Conservation (phyloP, 2,329 filamentous ascomycete genomes). For the Ascosphaera apis region DNA sequence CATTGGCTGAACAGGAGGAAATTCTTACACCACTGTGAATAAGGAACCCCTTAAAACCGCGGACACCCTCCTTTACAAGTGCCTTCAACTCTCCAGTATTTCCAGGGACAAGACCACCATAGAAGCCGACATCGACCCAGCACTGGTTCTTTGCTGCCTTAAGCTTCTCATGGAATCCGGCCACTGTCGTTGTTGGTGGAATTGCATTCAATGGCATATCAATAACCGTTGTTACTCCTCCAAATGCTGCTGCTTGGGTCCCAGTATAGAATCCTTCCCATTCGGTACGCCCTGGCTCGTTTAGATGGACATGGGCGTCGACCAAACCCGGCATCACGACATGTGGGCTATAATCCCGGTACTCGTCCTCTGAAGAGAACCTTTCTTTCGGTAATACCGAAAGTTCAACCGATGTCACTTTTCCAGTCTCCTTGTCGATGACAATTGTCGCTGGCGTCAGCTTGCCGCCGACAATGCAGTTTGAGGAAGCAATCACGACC, state of each 20-base stretch:
- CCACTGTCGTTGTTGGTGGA: slow-evolving; percentile 77
- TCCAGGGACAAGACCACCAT: slow-evolving; percentile 80
- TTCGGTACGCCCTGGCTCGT: slow-evolving; percentile 88
- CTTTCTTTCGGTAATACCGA: slow-evolving; percentile 48
- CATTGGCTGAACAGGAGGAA: slow-evolving; percentile 1
- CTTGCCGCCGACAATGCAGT: slow-evolving; percentile 55
- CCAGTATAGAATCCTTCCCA: slow-evolving; percentile 98
- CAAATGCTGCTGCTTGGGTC: slow-evolving; percentile 78
- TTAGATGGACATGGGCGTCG: slow-evolving; percentile 92
- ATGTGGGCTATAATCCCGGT: slow-evolving; percentile 65
- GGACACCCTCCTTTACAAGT: slow-evolving; percentile 63
- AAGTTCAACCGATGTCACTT: slow-evolving; percentile 55
- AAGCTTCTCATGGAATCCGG: slow-evolving; percentile 63
- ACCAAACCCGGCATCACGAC: slow-evolving; percentile 78
- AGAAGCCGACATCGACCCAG: slow-evolving; percentile 98
- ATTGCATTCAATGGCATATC: slow-evolving; percentile 98
- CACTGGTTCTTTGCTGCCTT: slow-evolving; percentile 66
- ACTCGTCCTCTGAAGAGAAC: slow-evolving; percentile 50
- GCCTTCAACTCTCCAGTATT: slow-evolving; percentile 60
- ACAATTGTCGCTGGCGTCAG: slow-evolving; percentile 66
- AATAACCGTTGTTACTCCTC: slow-evolving; percentile 86
- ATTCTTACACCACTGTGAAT: slow-evolving; percentile 77
- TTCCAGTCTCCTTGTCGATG: slow-evolving; percentile 56
- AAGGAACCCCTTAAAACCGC: slow-evolving; percentile 93
- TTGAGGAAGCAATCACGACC: slow-evolving; percentile 60